Evolutionary conservation across 2,329 filamentous ascomycete species (phyloP), one percentile per base, ranked within the genome.

Genomic region (Sporothrix pallida): DNA sequence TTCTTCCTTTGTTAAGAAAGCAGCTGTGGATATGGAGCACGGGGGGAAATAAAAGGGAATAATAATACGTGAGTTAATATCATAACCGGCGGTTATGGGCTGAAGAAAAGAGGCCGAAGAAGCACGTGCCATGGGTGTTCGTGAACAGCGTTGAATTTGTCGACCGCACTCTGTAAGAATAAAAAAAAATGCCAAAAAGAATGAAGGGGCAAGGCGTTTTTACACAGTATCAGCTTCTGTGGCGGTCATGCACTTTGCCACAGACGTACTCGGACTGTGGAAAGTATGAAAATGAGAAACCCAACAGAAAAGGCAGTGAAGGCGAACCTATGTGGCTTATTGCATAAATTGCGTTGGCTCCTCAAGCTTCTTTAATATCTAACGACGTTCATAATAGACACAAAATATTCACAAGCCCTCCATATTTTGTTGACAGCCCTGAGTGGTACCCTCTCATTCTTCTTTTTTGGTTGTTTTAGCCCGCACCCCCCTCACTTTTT

Each of bases 191-290:
- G 10, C 65, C 13, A 20, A 42, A 20, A 12, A 56, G 67, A 42
- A 42, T 48, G 46, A 52, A 48, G 42, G 65, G 48, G 65, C 65
- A 8, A 52, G 46, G 65, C 23, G 23, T 37, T 68, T 68, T 37
- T 68, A 17, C 31, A 17, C 67, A 23, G 50, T 44, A 26, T 56
- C 50, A 70, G 50, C 50, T 56, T 70, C 46, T 37, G 65, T 44
- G n/a, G 48, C 31, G 9, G 50, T 44, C 50, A 70, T 70, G 67
- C 67, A 56, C 67, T 56, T 56, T 70, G 67, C 67, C 67, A 26
- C 67, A 56, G 50, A 42, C 9, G 23, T 42, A 7, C 67, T 52
- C 17, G 23, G 48, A 0, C 20, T 15, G 4, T 37, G 31, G 31
- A 37, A 7, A 37, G 31, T 37, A 5, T 37, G 31, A 7, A 37